These are phyloP conservation scores for Phycomyces nitens DNA, from an alignment of 192 early-diverging fungal genomes.

Conservation along the genomic window DNA sequence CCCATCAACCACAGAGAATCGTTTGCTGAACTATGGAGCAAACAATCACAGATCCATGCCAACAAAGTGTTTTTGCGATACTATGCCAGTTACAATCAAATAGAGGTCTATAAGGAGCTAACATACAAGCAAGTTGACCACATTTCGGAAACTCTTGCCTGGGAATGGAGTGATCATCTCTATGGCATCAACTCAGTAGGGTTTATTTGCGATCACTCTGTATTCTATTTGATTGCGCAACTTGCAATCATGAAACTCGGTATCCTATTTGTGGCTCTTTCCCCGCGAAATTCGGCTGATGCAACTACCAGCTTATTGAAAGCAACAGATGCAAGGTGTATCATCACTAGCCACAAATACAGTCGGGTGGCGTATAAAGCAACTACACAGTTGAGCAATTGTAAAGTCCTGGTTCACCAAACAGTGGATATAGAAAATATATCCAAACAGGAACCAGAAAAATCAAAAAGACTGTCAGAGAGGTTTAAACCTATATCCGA, in stretches of 20 bases:
- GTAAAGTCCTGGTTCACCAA: background rate
- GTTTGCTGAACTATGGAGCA: background rate
- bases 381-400: background rate
- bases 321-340: background rate
- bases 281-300: background rate
- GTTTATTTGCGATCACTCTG: constrained; percentile 5
- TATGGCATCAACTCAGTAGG: background rate
- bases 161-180: background rate
- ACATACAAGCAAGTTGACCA: constrained; percentile 6
- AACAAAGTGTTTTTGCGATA: background rate
- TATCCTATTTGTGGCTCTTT: background rate
- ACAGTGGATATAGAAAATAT: background rate
- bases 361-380: background rate
- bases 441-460: background rate
- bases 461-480: background rate
- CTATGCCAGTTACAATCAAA: background rate
- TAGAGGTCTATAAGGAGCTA: background rate
- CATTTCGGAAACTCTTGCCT: constrained; percentile 1
- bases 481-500: background rate
- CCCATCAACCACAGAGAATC: background rate
- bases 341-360: background rate
- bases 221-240: background rate
- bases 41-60: background rate
- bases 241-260: background rate
- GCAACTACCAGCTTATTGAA: constrained; percentile 5